Conservation (phyloP, 1,139 yeast genomes). For the Pichia sp. region DNA sequence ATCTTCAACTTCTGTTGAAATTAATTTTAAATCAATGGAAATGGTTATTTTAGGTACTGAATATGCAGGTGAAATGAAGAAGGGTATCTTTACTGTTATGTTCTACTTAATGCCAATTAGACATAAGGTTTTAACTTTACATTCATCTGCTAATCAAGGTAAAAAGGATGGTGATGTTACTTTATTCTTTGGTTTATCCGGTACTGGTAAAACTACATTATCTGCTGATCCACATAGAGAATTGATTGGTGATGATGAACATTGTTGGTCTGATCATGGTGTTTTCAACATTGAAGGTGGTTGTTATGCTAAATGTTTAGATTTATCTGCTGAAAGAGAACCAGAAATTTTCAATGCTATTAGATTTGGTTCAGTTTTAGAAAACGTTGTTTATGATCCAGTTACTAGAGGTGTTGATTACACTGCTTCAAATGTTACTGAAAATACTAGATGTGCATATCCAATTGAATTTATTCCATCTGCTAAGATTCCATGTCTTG, state of each 20-base stretch:
- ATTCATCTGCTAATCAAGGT: constrained; percentile 95
- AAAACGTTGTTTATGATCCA: constrained; percentile 87
- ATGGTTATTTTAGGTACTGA: constrained; percentile 98
- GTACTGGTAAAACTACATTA: constrained; percentile 97
- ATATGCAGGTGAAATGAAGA: constrained; percentile 99
- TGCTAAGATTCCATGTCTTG: constrained; percentile 91
- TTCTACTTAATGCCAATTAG: constrained; percentile 96
- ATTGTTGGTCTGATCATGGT: constrained; percentile 98
- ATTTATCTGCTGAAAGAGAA: constrained; percentile 84
- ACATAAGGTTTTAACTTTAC: constrained; percentile 87
- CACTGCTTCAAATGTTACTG: constrained; percentile 76
- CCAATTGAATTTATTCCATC: constrained; percentile 97
- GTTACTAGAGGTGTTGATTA: constrained; percentile 79
- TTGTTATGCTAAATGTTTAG: constrained; percentile 97
- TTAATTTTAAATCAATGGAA: constrained; percentile 96
- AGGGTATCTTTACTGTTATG: constrained; percentile 98
- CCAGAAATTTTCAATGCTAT: constrained; percentile 97
- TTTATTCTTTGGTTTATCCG: constrained; percentile 92
- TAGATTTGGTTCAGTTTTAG: constrained; percentile 89
- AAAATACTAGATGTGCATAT: constrained; percentile 97
- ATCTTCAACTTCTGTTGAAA: constrained; percentile 90
- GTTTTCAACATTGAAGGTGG: constrained; percentile 99
- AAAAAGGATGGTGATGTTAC: constrained; percentile 65
- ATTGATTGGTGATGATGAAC: constrained; percentile 98
- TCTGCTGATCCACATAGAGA: constrained; percentile 94